Conservation (phyloP, 2,329 filamentous ascomycete genomes). For the Sclerotinia nivalis region DNA sequence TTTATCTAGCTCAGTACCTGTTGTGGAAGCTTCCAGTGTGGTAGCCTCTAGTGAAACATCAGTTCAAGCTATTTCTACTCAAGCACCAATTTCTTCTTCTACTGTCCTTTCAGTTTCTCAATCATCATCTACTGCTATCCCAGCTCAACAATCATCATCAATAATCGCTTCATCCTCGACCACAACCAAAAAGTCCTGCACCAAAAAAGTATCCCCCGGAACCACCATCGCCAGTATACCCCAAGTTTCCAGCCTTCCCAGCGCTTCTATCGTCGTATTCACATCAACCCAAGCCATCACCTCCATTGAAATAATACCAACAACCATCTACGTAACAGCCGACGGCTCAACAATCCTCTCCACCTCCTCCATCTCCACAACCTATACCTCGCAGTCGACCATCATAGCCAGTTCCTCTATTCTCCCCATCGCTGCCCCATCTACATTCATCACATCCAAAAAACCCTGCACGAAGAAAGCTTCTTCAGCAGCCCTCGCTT, state of each 20-base stretch:
- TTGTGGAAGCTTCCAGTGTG: background rate
- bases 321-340: background rate
- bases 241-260: background rate
- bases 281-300: background rate
- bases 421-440: background rate
- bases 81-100: constrained; percentile 3
- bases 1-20: background rate
- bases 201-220: background rate
- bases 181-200: constrained; percentile 14
- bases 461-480: constrained; percentile 15
- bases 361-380: background rate
- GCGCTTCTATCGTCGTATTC: background rate
- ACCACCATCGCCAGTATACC: no score
- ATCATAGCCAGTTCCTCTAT: background rate
- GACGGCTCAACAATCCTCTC: background rate
- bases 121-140: background rate
- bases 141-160: background rate
- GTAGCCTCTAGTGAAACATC: background rate
- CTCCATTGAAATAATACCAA: background rate
- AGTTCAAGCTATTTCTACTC: constrained; percentile 12
- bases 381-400: background rate
- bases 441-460: constrained; percentile 12
- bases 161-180: background rate
- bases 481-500: background rate
- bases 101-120: background rate